Percentiles rank a stretch among this genome's conserved stretches.
Evolutionary conservation across 371 early-diverging fungal species (phyloP).

Genomic region (Mucor plumbeus): DNA sequence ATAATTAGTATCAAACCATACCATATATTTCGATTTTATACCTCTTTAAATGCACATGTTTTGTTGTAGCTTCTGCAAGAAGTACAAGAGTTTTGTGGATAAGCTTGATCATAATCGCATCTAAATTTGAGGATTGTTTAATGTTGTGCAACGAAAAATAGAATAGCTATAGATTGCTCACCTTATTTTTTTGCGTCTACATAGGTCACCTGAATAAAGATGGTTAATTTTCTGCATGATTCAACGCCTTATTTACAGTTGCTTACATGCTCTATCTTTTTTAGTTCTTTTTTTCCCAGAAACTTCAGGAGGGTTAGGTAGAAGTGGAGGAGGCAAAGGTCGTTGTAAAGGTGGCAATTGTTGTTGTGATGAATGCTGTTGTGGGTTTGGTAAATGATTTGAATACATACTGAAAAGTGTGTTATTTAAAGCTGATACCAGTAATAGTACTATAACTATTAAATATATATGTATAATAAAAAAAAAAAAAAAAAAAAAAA

Average conservation of each 20-base stretch:
- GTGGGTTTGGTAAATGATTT: background rate
- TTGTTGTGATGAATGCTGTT: background rate
- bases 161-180: background rate
- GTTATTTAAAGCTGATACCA: background rate
- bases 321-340: background rate
- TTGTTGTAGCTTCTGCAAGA: constrained; percentile 33
- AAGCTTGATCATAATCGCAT: constrained; percentile 29
- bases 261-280: constrained; percentile 31
- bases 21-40: background rate
- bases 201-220: constrained; percentile 27
- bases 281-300: constrained; percentile 18
- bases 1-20: background rate
- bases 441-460: background rate
- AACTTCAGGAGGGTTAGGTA: background rate
- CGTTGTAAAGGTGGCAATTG: background rate
- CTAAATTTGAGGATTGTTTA: constrained; percentile 5
- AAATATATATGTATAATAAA: too few species aligned
- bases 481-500: too few species aligned
- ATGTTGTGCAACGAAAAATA: background rate
- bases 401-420: background rate
- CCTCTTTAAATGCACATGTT: constrained; percentile 32
- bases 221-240: background rate
- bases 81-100: constrained; percentile 24
- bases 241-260: background rate
- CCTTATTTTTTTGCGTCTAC: constrained; percentile 38